These are phyloP conservation scores for Ambrosiella beaveri DNA, from an alignment of 2,329 filamentous ascomycete genomes.

Conservation along the genomic window DNA sequence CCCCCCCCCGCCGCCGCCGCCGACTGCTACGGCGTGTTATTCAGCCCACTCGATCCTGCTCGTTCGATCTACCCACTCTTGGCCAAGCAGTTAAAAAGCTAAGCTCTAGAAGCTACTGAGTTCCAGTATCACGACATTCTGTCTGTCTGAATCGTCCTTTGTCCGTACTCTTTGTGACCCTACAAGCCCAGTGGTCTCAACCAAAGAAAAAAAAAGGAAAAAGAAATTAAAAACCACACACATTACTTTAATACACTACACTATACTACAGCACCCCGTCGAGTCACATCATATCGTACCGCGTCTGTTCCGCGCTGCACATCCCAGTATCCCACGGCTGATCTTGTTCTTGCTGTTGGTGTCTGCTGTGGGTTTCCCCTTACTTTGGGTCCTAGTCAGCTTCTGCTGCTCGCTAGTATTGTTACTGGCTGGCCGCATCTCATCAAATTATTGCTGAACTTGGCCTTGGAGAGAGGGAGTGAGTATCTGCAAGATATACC, in stretches of 20 bases:
- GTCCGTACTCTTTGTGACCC: background rate
- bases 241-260: too few species aligned
- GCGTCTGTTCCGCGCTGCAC: background rate
- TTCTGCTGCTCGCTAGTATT: too few species aligned
- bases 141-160: background rate
- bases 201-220: too few species aligned
- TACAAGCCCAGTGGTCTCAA: too few species aligned
- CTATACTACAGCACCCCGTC: too few species aligned
- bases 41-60: background rate
- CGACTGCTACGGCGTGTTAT: background rate
- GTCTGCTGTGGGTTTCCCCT: background rate
- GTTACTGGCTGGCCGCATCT: too few species aligned
- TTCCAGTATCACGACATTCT: background rate
- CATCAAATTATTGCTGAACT: too few species aligned
- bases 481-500: background rate
- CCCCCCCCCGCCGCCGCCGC: background rate
- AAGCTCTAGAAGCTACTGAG: background rate
- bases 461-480: too few species aligned
- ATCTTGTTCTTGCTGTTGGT: background rate
- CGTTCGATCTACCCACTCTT: background rate
- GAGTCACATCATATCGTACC: background rate
- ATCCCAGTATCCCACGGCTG: background rate
- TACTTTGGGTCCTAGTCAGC: background rate
- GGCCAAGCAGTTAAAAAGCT: too few species aligned
- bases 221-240: too few species aligned